Percentiles rank a stretch among this genome's conserved stretches.
These are phyloP conservation scores for Colletotrichum sp. DNA, from an alignment of 2,329 filamentous ascomycete species.

Conservation along the genomic window DNA sequence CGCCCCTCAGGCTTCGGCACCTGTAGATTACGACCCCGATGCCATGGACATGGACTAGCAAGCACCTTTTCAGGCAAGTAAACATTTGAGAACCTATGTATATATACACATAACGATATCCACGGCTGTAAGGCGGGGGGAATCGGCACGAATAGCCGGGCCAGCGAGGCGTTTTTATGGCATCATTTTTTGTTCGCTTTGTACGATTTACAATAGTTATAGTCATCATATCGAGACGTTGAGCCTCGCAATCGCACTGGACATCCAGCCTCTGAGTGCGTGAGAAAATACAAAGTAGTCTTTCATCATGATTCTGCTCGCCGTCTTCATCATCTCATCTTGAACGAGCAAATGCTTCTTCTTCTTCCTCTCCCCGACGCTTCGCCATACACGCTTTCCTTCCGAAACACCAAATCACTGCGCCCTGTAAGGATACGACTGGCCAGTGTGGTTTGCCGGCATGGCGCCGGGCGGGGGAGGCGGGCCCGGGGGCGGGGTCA, in stretches of 20 bases:
- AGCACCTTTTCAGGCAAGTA: background rate
- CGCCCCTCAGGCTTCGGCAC: background rate
- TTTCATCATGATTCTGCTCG: background rate
- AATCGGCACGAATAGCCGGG: background rate
- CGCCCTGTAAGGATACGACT: slow-evolving; percentile 31
- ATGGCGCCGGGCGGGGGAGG: slow-evolving; percentile 40
- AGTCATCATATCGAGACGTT: background rate
- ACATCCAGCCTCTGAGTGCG: background rate
- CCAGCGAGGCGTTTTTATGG: slow-evolving; percentile 5
- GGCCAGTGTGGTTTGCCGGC: slow-evolving; percentile 35
- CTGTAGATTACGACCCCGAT: slow-evolving; percentile 53
- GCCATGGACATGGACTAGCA: slow-evolving; percentile 71
- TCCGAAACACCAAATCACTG: background rate
- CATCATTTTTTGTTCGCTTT: background rate
- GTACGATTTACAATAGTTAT: slow-evolving; percentile 4
- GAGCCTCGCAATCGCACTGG: background rate
- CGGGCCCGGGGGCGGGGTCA: slow-evolving; percentile 52
- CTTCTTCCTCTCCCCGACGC: background rate
- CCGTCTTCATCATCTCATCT: background rate
- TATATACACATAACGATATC: background rate
- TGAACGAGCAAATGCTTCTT: background rate
- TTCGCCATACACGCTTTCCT: slow-evolving; percentile 1
- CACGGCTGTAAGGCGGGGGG: background rate
- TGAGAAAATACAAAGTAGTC: background rate
- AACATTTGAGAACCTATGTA: background rate